These are phyloP conservation scores for Penicillium verrucosum DNA, from an alignment of 2,329 filamentous ascomycete genomes.

Conservation along the genomic window DNA sequence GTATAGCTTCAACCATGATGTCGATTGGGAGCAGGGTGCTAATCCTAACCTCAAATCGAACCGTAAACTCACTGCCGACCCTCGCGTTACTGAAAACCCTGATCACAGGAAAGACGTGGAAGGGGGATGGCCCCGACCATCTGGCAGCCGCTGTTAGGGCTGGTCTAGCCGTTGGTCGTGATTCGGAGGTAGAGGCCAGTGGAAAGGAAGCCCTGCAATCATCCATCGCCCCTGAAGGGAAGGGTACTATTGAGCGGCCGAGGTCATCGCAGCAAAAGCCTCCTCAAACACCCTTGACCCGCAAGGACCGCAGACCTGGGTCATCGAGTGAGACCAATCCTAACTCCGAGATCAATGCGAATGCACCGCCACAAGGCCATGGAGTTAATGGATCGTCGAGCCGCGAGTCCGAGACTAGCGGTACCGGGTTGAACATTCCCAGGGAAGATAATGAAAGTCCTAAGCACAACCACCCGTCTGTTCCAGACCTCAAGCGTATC, in stretches of 20 bases:
- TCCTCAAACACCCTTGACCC: conserved; percentile 16
- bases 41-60: conserved; percentile 56
- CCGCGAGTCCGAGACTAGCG: conserved; percentile 83
- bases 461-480: conserved; percentile 47
- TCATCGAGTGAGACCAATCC: conserved; percentile 16
- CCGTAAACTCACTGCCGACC: conserved; percentile 56
- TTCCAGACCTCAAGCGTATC: conserved; percentile 68
- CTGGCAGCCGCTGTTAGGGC: conserved; percentile 65
- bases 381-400: conserved; percentile 65
- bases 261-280: conserved; percentile 42
- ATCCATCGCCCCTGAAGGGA: conserved; percentile 62
- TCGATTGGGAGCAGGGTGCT: conserved; percentile 59
- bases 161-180: conserved; percentile 62
- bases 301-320: conserved; percentile 19
- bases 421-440: conserved; percentile 62
- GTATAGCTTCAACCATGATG: conserved; percentile 73
- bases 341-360: conserved; percentile 20
- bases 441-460: conserved; percentile 48
- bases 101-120: conserved; percentile 72
- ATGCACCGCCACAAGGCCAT: conserved; percentile 38
- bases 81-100: conserved; percentile 58
- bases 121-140: conserved; percentile 73
- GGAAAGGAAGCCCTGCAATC: conserved; percentile 68
- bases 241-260: conserved; percentile 55
- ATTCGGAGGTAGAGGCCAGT: conserved; percentile 65